Percentiles rank a stretch among this genome's conserved stretches.
These are phyloP conservation scores for Licmophora abbreviata DNA, from an alignment of 108 stramenopile species.

Conservation along the genomic window DNA sequence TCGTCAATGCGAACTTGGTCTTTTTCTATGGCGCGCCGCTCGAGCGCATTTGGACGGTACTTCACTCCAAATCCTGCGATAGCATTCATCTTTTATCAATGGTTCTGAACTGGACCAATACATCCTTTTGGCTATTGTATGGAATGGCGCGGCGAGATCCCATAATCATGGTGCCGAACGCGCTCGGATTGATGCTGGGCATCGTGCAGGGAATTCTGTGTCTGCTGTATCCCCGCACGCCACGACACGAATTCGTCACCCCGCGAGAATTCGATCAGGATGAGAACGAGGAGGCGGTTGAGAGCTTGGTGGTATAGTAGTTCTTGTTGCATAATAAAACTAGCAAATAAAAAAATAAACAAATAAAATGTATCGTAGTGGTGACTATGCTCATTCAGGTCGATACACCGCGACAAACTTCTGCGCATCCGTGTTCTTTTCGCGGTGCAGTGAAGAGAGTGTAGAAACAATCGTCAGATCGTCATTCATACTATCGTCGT, in stretches of 20 bases:
- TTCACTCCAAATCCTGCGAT: slow-evolving; percentile 19
- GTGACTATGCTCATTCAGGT: no score
- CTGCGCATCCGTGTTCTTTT: not conserved
- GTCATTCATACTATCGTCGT: not conserved
- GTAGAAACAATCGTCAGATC: not conserved
- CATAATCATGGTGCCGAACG: slow-evolving; percentile 44
- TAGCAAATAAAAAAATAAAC: no score
- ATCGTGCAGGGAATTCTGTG: slow-evolving; percentile 29
- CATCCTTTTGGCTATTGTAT: slow-evolving; percentile 42
- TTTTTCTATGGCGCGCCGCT: slow-evolving; percentile 82
- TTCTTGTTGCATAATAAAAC: slow-evolving; percentile 3
- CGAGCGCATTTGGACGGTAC: slow-evolving; percentile 44
- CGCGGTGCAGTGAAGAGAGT: not conserved
- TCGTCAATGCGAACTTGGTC: slow-evolving; percentile 73
- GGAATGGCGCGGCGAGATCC: slow-evolving; percentile 29
- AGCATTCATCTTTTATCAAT: slow-evolving; percentile 37
- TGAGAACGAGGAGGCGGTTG: not conserved
- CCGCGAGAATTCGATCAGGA: not conserved
- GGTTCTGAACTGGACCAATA: slow-evolving; percentile 40
- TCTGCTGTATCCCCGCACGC: slow-evolving; percentile 25
- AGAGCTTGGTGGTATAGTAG: slow-evolving; percentile 2
- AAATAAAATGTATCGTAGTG: no score
- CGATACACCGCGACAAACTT: not conserved
- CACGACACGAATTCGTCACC: not conserved
- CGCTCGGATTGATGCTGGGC: slow-evolving; percentile 31